These are phyloP conservation scores for Mycena sp. DNA, from an alignment of 1,284 basidiomycete genomes.

Conservation along the genomic window DNA sequence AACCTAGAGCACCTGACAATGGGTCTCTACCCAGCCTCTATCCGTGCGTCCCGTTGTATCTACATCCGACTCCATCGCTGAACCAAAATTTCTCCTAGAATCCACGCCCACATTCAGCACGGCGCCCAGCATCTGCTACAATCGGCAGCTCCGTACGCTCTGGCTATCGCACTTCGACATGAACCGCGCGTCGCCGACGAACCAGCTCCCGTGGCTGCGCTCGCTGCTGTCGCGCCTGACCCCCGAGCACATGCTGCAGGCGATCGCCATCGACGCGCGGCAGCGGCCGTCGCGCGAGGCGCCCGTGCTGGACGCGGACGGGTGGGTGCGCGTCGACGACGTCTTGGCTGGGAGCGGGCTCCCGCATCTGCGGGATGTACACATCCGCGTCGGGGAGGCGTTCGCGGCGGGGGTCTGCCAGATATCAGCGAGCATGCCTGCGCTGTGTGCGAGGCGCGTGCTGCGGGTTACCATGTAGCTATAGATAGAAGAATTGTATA, in stretches of 20 bases:
- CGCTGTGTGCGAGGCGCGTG: not conserved
- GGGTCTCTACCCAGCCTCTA: constrained; percentile 3
- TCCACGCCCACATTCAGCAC: not conserved
- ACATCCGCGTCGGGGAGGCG: not conserved
- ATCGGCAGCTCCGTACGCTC: constrained; percentile 8
- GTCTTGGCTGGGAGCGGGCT: not conserved
- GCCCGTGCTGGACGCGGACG: not conserved
- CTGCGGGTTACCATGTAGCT: constrained; percentile 13
- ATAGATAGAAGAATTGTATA: not conserved
- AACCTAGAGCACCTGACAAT: constrained; percentile 8
- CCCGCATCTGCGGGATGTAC: constrained; percentile 1
- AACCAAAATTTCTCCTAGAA: not conserved
- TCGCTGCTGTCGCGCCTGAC: constrained; percentile 14
- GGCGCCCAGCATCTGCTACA: constrained; percentile 22
- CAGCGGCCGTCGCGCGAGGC: not conserved
- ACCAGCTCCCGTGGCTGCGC: constrained; percentile 19
- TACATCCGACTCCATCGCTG: not conserved
- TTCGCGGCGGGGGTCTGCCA: not conserved
- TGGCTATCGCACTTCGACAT: constrained; percentile 16
- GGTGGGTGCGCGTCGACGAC: constrained; percentile 10
- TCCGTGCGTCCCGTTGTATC: not conserved
- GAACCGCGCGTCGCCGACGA: constrained; percentile 16
- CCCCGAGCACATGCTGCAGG: not conserved
- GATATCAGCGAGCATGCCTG: constrained; percentile 16
- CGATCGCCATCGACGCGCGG: constrained; percentile 11